Base-by-base conservation (phyloP, 768 basidiomycete species). In the Suillus tomentosus region DNA sequence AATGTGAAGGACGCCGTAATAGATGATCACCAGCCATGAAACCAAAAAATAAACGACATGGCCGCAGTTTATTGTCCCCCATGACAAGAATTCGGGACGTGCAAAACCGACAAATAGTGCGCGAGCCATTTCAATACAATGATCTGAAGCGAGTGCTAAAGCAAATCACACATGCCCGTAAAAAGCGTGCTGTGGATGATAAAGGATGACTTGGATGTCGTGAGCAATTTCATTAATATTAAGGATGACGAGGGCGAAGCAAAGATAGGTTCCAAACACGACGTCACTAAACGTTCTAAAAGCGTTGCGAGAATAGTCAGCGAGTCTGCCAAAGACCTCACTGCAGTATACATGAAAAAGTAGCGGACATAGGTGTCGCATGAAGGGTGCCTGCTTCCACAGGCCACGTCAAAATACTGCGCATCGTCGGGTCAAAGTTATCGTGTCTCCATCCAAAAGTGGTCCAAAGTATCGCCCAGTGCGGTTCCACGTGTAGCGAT, bases 171-270 rank as follows among this genome's bases (percentile, higher is more conserved):
- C 17, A 43, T 43, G 19, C 19, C 43, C 43, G 31, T 31, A 31
- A 31, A 31, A 4, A 31, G 31, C 5, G 17, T 39, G 51, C 65
- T 42, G 75, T 74, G 36, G 68, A 75, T 27, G 72, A 74, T 17
- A 24, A 78, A 81, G 13, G 76, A 75, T 8, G 80, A 79, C 62
- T 31, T 6, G 1, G 31, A 31, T 31, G 78, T 81, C 59, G 66
- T 84, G 71, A 79, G 76, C 59, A 83, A 85, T 67, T 85, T 85
- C 66, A 86, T 85, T 45, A 2, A 45, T 45, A 45, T 19, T 0
- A 66, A 81, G 31, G 31, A 31, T 31, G 31, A 31, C 31, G 31
- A 31, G 31, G 31, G 31, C 31, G 36, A 42, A 42, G 40, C 15
- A 42, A 42, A 42, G 15, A 42, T 42, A 42, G 6, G 15, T 42